These are phyloP conservation scores for Trichoderma asperelloides DNA, from an alignment of 495 filamentous ascomycete species.

Conservation along the genomic window DNA sequence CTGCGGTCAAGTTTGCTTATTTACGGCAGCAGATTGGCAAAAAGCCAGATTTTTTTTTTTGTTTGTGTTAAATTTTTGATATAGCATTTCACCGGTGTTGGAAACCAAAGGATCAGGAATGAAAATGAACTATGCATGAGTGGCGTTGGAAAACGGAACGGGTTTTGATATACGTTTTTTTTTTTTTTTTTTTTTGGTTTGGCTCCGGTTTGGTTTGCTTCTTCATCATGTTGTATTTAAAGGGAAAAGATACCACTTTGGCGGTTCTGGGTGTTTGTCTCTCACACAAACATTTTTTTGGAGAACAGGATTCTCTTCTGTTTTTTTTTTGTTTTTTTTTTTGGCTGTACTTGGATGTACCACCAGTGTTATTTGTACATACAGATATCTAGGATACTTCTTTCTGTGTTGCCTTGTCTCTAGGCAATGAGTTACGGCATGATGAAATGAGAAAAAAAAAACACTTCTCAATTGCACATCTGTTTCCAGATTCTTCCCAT, in stretches of 20 bases:
- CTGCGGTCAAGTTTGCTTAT: too few species aligned
- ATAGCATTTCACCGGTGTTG: constrained; percentile 2
- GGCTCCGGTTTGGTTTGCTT: neutral
- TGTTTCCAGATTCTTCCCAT: neutral
- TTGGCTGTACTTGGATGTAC: neutral
- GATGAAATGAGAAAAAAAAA: neutral
- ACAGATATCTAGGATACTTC: neutral
- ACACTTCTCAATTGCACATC: neutral
- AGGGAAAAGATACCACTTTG: neutral
- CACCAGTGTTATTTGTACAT: neutral
- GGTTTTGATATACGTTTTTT: neutral
- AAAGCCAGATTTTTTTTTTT: too few species aligned
- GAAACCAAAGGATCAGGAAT: neutral
- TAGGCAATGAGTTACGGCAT: neutral
- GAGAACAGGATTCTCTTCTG: neutral
- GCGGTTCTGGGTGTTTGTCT: neutral
- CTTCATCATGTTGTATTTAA: neutral
- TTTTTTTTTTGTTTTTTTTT: neutral
- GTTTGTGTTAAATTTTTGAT: neutral
- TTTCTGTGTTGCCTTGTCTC: neutral
- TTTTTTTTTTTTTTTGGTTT: neutral
- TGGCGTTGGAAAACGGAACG: neutral
- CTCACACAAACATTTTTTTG: too few species aligned
- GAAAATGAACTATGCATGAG: constrained; percentile 6
- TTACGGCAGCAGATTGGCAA: too few species aligned